A percentile compares a stretch with the other conserved stretches of the same genome.
Evolutionary conservation across 2,329 filamentous ascomycete species (phyloP).

Genomic region (Sporothrix variecibatus): DNA sequence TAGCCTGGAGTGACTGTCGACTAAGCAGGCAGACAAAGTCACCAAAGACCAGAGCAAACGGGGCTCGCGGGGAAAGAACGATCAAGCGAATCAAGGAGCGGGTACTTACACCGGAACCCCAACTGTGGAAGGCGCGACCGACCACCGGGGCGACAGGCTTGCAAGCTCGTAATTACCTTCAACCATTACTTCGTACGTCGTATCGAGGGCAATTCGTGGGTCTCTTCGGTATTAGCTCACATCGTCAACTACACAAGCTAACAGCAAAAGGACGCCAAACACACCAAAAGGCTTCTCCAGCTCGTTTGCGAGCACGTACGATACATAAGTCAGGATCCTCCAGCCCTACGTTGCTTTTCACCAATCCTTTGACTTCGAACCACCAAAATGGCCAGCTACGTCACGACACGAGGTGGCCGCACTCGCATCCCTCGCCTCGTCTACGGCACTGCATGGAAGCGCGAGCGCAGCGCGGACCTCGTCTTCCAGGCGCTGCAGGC

Average conservation of each 20-base stretch:
- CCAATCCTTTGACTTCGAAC: background rate
- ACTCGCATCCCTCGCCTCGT: constrained; percentile 56
- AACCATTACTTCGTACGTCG: background rate
- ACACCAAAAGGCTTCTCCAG: background rate
- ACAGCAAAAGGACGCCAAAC: background rate
- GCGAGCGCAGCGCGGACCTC: constrained; percentile 64
- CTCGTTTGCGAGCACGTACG: too few species aligned
- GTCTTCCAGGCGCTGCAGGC: constrained; percentile 67
- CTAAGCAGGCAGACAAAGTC: background rate
- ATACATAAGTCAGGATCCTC: background rate
- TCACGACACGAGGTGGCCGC: constrained; percentile 32
- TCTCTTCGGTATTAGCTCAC: background rate
- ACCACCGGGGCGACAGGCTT: background rate
- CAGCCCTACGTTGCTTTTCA: background rate
- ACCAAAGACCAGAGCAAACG: background rate
- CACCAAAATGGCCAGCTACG: constrained; percentile 26
- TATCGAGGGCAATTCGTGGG: background rate
- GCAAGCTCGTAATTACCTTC: background rate
- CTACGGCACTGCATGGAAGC: constrained; percentile 89
- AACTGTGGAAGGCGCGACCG: background rate
- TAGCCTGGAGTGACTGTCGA: background rate
- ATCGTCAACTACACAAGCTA: background rate
- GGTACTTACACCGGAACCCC: background rate
- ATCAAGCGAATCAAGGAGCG: background rate
- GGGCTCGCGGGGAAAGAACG: background rate